phyloP scores from a whole-genome alignment of 352 stramenopile genomes.

The Peronospora farinosa region DNA sequence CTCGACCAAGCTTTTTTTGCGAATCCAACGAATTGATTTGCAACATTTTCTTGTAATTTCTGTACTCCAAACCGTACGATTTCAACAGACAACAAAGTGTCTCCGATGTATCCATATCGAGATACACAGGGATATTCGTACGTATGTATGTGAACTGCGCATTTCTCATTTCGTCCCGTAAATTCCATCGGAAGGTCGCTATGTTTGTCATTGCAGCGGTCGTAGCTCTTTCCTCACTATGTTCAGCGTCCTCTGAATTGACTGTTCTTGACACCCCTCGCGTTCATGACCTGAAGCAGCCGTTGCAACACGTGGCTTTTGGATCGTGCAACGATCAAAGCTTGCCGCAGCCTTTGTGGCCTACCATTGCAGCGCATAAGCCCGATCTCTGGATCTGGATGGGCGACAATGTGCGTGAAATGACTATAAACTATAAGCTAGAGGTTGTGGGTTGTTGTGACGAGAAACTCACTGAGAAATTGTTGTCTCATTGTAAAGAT shows the following conservation, averaged over 20 bases:
- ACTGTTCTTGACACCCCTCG: conserved; percentile 14
- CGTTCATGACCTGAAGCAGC: conserved; percentile 41
- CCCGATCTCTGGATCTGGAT: conserved; percentile 84
- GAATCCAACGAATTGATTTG: conserved; percentile 5
- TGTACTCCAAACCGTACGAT: too few relatives aligned
- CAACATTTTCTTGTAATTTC: too few relatives aligned
- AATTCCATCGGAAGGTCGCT: background rate
- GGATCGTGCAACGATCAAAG: conserved; percentile 86
- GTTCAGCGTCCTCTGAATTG: conserved; percentile 8
- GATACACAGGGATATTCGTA: conserved; percentile 18
- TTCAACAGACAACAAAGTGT: background rate
- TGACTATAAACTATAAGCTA: background rate
- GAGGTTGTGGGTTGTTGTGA: background rate
- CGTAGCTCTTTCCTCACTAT: conserved; percentile 17
- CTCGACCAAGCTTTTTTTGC: too few relatives aligned
- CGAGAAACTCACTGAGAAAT: background rate
- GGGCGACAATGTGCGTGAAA: conserved; percentile 64
- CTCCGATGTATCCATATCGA: conserved; percentile 25
- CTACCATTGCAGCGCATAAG: conserved; percentile 45
- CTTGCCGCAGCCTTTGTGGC: conserved; percentile 75
- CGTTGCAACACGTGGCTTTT: conserved; percentile 60
- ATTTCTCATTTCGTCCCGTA: conserved; percentile 1
- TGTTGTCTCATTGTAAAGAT: conserved; percentile 35
- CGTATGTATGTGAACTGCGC: conserved; percentile 8
- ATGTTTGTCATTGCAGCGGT: conserved; percentile 7